Base-by-base conservation (phyloP, 2,329 filamentous ascomycete genomes). In the Xylariaceae sp. region DNA sequence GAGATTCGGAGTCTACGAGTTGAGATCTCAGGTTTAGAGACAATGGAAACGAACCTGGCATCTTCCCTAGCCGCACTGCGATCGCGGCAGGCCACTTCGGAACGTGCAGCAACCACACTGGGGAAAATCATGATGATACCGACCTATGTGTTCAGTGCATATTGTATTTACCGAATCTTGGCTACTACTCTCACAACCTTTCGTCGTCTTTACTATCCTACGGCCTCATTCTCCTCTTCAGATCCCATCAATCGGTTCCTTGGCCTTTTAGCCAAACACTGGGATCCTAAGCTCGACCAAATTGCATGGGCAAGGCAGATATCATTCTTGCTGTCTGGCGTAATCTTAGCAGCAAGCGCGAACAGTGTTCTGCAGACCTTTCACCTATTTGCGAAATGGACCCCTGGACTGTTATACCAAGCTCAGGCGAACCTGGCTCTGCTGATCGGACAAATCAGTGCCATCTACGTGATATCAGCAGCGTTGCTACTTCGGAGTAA, bases 221-320 rank as follows among this genome's bases (percentile, higher is more conserved):
- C 72, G 3, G 72, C 75, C 13, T 76, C 83, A 44, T 87, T 90
- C 73, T 82, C 87, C 34, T 84, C 84, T 56, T 87, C 86, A 13
- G 92, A 96, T 70, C 91, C 91, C 0, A 89, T 96, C 71, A 95
- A 89, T 75, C 88, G 90, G 64, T 81, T 93, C 62, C 82, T 96
- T 7, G 89, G 89, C 4, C 80, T 95, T 10, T 76, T 96, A 15
- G 90, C 89, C 3, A 87, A 88, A 58, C 89, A 95, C 75, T 92
- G 89, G 83, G 89, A 95, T 70, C 89, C 89, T 2, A 84, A 87
- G 61, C 82, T 96, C 30, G 89, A 96, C 74, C 89, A 91, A 69
- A 82, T 85, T 9, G 88, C 89, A 8, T 95, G 90, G 90, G 87
- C 89, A 18, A 87, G 90, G 35, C 89, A 91, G 70, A 92, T 95